Percentiles rank a stretch among this genome's conserved stretches.
These are phyloP conservation scores for Adansonia grandidieri DNA, from an alignment of 441 rosid genomes.

Conservation along the genomic window DNA sequence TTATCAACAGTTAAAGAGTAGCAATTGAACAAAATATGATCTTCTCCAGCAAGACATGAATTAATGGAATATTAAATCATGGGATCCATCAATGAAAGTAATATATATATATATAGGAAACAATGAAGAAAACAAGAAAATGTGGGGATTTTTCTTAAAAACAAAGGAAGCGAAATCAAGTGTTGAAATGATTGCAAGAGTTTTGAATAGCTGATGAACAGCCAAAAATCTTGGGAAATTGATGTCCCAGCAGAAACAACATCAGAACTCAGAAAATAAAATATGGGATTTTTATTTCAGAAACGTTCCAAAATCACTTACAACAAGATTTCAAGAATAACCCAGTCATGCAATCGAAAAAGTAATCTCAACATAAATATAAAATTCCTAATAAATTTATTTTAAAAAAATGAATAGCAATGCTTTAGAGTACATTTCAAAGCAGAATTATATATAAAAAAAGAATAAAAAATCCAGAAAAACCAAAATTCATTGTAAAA, in stretches of 20 bases:
- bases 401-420: neutral
- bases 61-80: neutral
- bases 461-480: neutral
- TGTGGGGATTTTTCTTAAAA: neutral
- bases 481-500: conserved; percentile 6
- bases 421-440: neutral
- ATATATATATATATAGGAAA: neutral
- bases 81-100: neutral
- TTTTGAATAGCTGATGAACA: neutral
- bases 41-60: conserved; percentile 5
- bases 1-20: neutral
- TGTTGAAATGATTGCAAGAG: neutral
- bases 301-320: neutral
- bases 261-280: neutral
- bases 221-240: neutral
- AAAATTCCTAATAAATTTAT: neutral
- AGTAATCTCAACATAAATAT: neutral
- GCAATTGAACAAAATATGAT: neutral
- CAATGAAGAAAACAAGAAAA: neutral
- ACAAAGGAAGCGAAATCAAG: conserved; percentile 6
- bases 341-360: conserved; percentile 7
- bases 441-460: neutral
- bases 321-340: neutral
- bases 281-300: neutral
- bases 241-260: neutral